Evolutionary conservation across 2,329 filamentous ascomycete genomes (phyloP).

Genomic region (Cadophora luteo-olivacea): DNA sequence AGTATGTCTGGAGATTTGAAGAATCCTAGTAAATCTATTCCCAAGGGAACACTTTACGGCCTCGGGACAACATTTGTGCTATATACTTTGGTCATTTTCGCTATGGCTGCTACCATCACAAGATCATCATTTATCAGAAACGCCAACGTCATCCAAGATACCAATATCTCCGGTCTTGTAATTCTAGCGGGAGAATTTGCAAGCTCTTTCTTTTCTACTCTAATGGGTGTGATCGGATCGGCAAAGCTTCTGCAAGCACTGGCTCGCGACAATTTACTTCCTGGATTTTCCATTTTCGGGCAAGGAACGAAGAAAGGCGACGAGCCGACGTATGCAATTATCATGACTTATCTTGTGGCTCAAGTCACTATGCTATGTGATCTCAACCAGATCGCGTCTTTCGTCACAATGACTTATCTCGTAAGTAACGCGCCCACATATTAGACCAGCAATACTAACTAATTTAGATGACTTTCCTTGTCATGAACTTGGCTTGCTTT

Average conservation of each 20-base stretch:
- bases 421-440: conserved; percentile 46
- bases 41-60: conserved; percentile 81
- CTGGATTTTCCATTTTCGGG: conserved; percentile 76
- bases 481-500: conserved; percentile 88
- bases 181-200: conserved; percentile 84
- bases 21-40: conserved; percentile 84
- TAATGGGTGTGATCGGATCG: conserved; percentile 87
- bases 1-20: conserved; percentile 90
- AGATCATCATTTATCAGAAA: conserved; percentile 70
- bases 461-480: conserved; percentile 80
- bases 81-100: conserved; percentile 78
- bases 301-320: conserved; percentile 75
- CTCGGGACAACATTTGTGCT: conserved; percentile 77
- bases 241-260: conserved; percentile 86
- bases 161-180: conserved; percentile 75
- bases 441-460: conserved; percentile 12
- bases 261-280: conserved; percentile 78
- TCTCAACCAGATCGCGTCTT: conserved; percentile 86
- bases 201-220: conserved; percentile 81
- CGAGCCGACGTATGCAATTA: conserved; percentile 77
- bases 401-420: conserved; percentile 90
- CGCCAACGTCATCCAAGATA: conserved; percentile 81
- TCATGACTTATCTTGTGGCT: conserved; percentile 76
- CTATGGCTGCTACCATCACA: conserved; percentile 79
- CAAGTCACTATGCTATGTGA: conserved; percentile 83